Evolutionary conservation across 371 early-diverging fungal genomes (phyloP), one percentile per base, ranked within the genome.

Genomic region (Blastocladiella emersonii): DNA sequence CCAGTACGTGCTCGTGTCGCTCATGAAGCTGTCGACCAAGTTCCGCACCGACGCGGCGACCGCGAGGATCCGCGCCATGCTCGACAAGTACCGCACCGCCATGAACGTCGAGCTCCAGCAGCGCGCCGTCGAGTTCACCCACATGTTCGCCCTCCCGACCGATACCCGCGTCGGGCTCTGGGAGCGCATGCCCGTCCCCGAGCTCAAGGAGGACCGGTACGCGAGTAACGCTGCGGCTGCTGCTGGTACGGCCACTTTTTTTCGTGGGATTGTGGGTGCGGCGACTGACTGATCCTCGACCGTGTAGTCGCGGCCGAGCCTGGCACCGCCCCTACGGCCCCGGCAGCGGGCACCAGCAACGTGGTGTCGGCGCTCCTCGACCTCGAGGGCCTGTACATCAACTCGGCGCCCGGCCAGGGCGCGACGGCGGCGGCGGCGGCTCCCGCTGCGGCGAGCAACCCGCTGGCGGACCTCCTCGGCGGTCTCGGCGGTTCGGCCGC

Each of bases 101-200:
- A 80, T 85, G 67, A 90, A 92, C 66, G 83, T 90, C 0, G 98
- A 96, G 74, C 84, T 93, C 56, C 97, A 98, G 71, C 88, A 91
- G 69, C 87, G 98, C 62, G 89, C 92, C 1, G 87, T 90, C 13
- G 97, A 98, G 74, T 95, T 84, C 70, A 79, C 79, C 43, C 82
- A 85, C 53, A 76, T 97, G 15, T 85, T 91, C 62, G 48, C 65
- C 55, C 63, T 75, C n/a, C 85, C 85, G 61, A 48, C 61, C 27
- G 72, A 71, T 0, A 65, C 72, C 0, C 57, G 93, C 32, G 78
- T 85, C 23, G 94, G 91, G 37, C 81, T 97, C 4, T 71, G 95
- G 57, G 98, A 97, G 65, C 84, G 88, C 56, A 92, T 97, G 90
- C 97, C 98, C 15, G 85, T 89, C 25, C 87, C 93, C 44, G 92